Conservation (phyloP, 176 grass and related monocot species). For the Zoysia pacifica region DNA sequence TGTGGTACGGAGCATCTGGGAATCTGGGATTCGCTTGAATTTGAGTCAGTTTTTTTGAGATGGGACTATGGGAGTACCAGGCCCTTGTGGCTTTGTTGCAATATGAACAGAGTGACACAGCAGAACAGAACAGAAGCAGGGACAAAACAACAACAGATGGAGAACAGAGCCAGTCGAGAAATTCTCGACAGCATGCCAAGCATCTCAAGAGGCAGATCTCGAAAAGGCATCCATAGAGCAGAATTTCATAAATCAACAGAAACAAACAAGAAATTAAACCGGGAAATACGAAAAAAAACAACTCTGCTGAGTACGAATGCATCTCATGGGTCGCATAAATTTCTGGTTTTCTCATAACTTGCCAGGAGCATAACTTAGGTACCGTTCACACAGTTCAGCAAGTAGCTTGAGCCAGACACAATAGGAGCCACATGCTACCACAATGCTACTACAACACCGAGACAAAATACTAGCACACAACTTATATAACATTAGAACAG, state of each 20-base stretch:
- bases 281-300: neutral
- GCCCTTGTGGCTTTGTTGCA: no score
- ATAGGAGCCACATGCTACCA: slow-evolving; percentile 8
- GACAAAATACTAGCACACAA: neutral
- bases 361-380: neutral
- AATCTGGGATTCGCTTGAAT: no score
- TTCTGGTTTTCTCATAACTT: neutral
- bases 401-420: slow-evolving; percentile 1
- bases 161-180: slow-evolving; percentile 2
- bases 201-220: neutral
- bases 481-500: neutral
- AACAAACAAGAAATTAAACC: neutral
- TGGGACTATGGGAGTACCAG: no score
- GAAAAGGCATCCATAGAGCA: neutral
- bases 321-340: slow-evolving; percentile 5
- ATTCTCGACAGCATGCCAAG: neutral
- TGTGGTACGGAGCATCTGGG: no score
- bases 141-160: neutral
- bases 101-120: neutral
- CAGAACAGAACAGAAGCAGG: neutral
- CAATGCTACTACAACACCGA: neutral
- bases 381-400: neutral
- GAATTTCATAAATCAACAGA: neutral
- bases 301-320: neutral
- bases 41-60: neutral